Evolutionary conservation across 1,139 yeast genomes (phyloP).

Genomic region (Hansenula sp.): DNA sequence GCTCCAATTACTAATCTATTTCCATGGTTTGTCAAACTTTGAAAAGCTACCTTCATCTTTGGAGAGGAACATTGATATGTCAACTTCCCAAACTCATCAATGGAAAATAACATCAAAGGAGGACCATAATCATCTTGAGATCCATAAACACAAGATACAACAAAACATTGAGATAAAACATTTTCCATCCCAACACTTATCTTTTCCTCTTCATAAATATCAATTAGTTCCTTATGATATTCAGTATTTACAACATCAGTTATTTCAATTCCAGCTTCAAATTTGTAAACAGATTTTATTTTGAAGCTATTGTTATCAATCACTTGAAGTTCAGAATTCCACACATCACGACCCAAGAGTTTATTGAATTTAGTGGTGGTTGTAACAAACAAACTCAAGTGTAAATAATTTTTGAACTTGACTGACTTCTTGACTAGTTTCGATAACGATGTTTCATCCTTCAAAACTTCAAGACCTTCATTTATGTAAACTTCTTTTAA

Average conservation of each 20-base stretch:
- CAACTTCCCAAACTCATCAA: slow-evolving; percentile 20
- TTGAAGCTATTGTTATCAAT: slow-evolving; percentile 20
- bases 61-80: slow-evolving; percentile 15
- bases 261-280: slow-evolving; percentile 18
- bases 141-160: slow-evolving; percentile 18
- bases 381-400: slow-evolving; percentile 17
- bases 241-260: slow-evolving; percentile 19
- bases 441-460: slow-evolving; percentile 7
- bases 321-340: slow-evolving; percentile 17
- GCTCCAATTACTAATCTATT: slow-evolving; percentile 20
- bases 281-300: slow-evolving; percentile 8
- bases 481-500: slow-evolving; percentile 1
- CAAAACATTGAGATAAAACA: slow-evolving; percentile 22
- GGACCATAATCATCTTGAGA: slow-evolving; percentile 15
- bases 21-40: slow-evolving; percentile 15
- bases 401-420: slow-evolving; percentile 17
- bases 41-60: slow-evolving; percentile 9
- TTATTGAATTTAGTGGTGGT: slow-evolving; percentile 8
- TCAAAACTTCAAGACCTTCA: background rate
- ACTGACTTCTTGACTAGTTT: slow-evolving; percentile 14
- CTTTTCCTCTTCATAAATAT: slow-evolving; percentile 18
- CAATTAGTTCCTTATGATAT: slow-evolving; percentile 15
- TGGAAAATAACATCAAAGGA: slow-evolving; percentile 18
- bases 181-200: slow-evolving; percentile 19
- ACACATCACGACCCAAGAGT: slow-evolving; percentile 3